Percentiles rank a stretch among this genome's conserved stretches.
Evolutionary conservation across 2,329 filamentous ascomycete species (phyloP).

Genomic region (Hypoxylon sp.): DNA sequence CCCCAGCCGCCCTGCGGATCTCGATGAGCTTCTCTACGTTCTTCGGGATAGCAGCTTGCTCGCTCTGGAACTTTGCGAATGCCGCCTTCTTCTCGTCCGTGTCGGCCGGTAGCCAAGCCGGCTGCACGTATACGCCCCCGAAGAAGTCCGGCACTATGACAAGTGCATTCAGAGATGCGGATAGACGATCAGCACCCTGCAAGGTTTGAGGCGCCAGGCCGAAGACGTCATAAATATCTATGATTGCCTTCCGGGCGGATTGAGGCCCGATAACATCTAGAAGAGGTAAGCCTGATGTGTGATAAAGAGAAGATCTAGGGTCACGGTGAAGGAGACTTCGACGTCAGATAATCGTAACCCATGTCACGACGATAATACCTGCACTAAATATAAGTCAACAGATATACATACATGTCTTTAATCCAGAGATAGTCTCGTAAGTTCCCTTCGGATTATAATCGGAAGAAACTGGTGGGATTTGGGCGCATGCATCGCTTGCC

Average conservation of each 20-base stretch:
- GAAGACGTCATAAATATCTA: slow-evolving; percentile 66
- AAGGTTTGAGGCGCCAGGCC: slow-evolving; percentile 62
- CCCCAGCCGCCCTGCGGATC: slow-evolving; percentile 36
- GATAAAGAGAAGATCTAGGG: background rate
- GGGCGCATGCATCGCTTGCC: slow-evolving; percentile 50
- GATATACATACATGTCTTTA: slow-evolving; percentile 59
- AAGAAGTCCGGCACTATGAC: slow-evolving; percentile 62
- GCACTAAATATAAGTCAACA: background rate
- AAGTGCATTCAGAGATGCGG: slow-evolving; percentile 55
- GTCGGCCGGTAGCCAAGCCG: slow-evolving; percentile 58
- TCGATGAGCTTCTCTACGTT: slow-evolving; percentile 54
- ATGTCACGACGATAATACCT: background rate
- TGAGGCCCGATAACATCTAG: slow-evolving; percentile 57
- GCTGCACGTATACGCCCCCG: slow-evolving; percentile 55
- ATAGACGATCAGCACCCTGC: slow-evolving; percentile 64
- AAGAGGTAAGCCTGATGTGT: background rate
- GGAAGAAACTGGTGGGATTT: slow-evolving; percentile 58
- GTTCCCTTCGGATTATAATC: slow-evolving; percentile 60
- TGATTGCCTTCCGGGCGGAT: slow-evolving; percentile 57
- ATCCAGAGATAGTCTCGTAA: slow-evolving; percentile 58
- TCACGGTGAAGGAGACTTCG: background rate
- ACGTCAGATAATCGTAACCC: too few species aligned
- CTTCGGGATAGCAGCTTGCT: slow-evolving; percentile 51
- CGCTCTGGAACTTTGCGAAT: slow-evolving; percentile 54
- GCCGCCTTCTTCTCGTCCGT: slow-evolving; percentile 61